These are phyloP conservation scores for Agrocybe pediades DNA, from an alignment of 768 basidiomycete species.

Conservation along the genomic window DNA sequence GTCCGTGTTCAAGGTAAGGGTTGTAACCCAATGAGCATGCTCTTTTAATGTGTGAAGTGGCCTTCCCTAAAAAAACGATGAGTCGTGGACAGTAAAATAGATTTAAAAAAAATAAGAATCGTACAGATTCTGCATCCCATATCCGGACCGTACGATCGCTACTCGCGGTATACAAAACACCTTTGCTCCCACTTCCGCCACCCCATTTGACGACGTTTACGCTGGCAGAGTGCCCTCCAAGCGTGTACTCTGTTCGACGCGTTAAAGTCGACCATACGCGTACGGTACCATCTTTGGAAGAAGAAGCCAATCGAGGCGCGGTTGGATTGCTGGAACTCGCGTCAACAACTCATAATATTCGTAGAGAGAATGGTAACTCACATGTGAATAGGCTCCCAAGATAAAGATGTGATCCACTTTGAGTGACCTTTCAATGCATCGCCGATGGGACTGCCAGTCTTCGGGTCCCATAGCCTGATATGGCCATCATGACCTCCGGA, in stretches of 20 bases:
- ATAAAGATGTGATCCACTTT: slow-evolving; percentile 94
- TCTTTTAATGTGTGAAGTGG: slow-evolving; percentile 86
- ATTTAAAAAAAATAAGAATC: not conserved
- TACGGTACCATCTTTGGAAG: slow-evolving; percentile 95
- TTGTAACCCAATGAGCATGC: slow-evolving; percentile 99
- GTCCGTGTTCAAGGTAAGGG: slow-evolving; percentile 92
- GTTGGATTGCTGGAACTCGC: slow-evolving; percentile 61
- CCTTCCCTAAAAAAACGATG: slow-evolving; percentile 60
- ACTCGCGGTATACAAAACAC: slow-evolving; percentile 91
- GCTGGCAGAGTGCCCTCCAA: slow-evolving; percentile 92
- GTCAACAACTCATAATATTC: too few relatives aligned
- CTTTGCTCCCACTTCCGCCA: slow-evolving; percentile 69
- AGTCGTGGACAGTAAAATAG: not conserved
- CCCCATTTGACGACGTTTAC: slow-evolving; percentile 98
- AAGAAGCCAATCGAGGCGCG: slow-evolving; percentile 86
- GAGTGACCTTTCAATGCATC: slow-evolving; percentile 91
- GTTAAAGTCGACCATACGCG: slow-evolving; percentile 88
- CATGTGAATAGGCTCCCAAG: slow-evolving; percentile 97
- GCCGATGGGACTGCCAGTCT: slow-evolving; percentile 85
- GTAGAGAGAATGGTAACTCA: slow-evolving; percentile 34
- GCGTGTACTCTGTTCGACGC: slow-evolving; percentile 74
- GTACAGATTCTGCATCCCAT: slow-evolving; percentile 74
- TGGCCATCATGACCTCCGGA: slow-evolving; percentile 95
- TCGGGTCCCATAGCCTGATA: slow-evolving; percentile 92
- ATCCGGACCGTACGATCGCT: slow-evolving; percentile 93